Base-by-base conservation (phyloP, 257 asterid genomes). In the Capsicum chinense region DNA sequence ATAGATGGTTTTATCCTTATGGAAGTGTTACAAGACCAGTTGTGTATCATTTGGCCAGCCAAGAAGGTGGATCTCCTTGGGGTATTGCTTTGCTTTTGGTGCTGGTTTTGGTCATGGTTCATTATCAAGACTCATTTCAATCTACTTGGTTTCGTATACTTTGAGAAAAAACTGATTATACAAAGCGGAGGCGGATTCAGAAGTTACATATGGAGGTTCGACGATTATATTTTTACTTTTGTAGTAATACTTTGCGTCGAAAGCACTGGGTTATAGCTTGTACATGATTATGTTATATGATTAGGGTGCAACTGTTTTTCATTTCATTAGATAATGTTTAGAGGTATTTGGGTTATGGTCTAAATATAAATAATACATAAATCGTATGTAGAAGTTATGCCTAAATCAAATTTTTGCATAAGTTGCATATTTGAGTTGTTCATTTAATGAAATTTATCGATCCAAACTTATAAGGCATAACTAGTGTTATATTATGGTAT, bases 41-140 rank as follows among this genome's bases (percentile, higher is more conserved):
- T 50, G 26, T 66, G 16, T 83, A 71, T 10, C 63, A 56, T 71
- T 81, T 9, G 21, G 17, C 50, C 54, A n/a, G 16, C 21, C 60
- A 84, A 5, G 93, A 88, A 26, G 93, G 91, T 5, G 42, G 89
- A n/a, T 85, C 87, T 48, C 92, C 94, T 13, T 85, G 87, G 91
- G 89, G 90, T 56, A n/a, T 94, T 90, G 57, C 86, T 67, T 33
- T 90, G 63, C 80, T 85, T 16, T 84, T 92, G 84, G 85, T 83
- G 86, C 9, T 92, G 84, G 88, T 94, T 67, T 87, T 92, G 84
- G 89, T 90, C 42, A 71, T 93, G 91, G 90, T 88, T 42, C 85
- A 90, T 68, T 88, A 86, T 74, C 97, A 90, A 35, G 79, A 90
- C 8, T 89, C 90, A 3, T 85, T 90, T 79, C 91, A 89, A 44